Conservation (phyloP, 2,329 filamentous ascomycete species). For the Cadophora sp. region DNA sequence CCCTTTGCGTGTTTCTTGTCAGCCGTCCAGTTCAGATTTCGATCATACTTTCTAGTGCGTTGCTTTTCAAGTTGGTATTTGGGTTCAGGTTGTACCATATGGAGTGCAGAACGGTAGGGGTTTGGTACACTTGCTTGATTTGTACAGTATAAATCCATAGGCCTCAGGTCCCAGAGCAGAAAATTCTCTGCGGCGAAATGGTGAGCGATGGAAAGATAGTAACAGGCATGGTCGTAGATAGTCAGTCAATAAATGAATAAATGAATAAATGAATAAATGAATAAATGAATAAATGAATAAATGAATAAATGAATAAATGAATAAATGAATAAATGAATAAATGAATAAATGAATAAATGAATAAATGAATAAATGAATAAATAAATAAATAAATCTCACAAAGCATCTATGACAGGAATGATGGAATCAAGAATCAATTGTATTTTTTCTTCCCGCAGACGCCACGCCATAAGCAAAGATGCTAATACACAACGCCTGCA, state of each 20-base stretch:
- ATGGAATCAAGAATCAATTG: not conserved
- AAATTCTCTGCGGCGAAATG: not conserved
- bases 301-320: not conserved
- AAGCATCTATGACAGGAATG: not conserved
- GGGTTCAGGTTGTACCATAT: not conserved
- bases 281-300: not conserved
- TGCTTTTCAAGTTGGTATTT: not conserved
- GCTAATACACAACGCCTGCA: conserved; percentile 26
- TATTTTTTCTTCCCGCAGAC: conserved; percentile 8
- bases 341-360: not conserved
- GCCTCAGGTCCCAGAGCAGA: too few species aligned
- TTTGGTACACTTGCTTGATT: too few species aligned
- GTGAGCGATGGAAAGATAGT: not conserved
- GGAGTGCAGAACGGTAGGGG: not conserved
- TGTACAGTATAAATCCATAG: not conserved
- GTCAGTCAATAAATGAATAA: not conserved
- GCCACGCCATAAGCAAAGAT: conserved; percentile 16
- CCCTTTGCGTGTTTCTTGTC: not conserved
- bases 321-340: not conserved
- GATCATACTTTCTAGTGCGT: not conserved
- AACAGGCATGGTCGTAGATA: not conserved
- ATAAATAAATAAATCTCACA: not conserved
- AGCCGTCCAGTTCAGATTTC: not conserved
- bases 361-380: not conserved
- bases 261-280: not conserved